Percentiles rank a stretch among this genome's conserved stretches.
phyloP scores from a whole-genome alignment of 2,329 filamentous ascomycete species.

The Aspergillus pseudoterreus region DNA sequence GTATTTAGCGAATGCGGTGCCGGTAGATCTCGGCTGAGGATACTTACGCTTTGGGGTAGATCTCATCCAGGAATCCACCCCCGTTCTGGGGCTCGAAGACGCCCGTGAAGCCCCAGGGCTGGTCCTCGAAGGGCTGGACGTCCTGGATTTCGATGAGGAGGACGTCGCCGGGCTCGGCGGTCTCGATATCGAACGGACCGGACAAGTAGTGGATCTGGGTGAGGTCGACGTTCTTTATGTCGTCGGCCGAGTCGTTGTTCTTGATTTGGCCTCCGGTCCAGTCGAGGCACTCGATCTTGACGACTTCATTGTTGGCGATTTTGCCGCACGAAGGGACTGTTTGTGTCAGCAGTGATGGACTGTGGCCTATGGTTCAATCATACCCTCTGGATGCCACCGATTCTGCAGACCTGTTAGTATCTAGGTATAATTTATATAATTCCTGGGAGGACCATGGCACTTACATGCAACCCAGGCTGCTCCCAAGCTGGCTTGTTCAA shows the following conservation, averaged over 20 bases:
- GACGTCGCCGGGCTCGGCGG: slow-evolving; percentile 78
- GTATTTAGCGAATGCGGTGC: background rate
- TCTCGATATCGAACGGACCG: slow-evolving; percentile 83
- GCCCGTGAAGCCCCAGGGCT: slow-evolving; percentile 87
- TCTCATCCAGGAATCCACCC: slow-evolving; percentile 82
- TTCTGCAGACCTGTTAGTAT: slow-evolving; percentile 56
- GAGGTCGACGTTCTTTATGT: slow-evolving; percentile 78
- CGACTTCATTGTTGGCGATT: slow-evolving; percentile 79
- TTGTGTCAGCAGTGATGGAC: background rate
- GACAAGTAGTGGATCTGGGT: slow-evolving; percentile 84
- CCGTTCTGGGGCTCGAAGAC: slow-evolving; percentile 78
- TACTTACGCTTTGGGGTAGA: slow-evolving; percentile 74
- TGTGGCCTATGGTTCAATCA: slow-evolving; percentile 16
- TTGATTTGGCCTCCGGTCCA: slow-evolving; percentile 76
- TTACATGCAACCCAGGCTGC: slow-evolving; percentile 67
- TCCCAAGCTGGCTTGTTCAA: slow-evolving; percentile 68
- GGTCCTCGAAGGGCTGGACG: slow-evolving; percentile 80
- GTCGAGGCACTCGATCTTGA: slow-evolving; percentile 90
- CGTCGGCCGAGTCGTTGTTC: slow-evolving; percentile 87
- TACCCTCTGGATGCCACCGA: slow-evolving; percentile 89
- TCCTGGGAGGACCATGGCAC: slow-evolving; percentile 25
- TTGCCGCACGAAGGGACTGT: slow-evolving; percentile 65
- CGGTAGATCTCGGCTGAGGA: background rate
- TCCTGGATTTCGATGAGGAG: slow-evolving; percentile 88
- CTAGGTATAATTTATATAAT: background rate